Percentiles rank a stretch among this genome's conserved stretches.
Evolutionary conservation across 2,329 filamentous ascomycete species (phyloP).

Genomic region (Claviceps sp.): DNA sequence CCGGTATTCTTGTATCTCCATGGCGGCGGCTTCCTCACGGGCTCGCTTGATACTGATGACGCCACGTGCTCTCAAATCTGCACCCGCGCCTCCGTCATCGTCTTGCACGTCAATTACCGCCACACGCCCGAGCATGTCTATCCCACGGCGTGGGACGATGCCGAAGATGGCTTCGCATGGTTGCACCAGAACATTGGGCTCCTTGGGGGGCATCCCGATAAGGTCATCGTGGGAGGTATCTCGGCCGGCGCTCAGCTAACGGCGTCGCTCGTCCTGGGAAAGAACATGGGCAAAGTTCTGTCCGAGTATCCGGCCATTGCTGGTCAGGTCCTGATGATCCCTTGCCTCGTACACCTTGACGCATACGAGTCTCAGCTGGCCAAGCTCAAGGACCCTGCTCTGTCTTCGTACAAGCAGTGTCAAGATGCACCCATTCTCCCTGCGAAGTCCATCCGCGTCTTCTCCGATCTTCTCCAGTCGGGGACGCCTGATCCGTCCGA

Average conservation of each 20-base stretch:
- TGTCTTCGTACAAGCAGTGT: not conserved
- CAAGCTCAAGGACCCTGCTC: not conserved
- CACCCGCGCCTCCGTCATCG: not conserved
- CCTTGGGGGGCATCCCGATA: not conserved
- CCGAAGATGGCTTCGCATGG: not conserved
- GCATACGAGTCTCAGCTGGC: not conserved
- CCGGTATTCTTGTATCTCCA: not conserved
- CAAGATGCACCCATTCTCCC: not conserved
- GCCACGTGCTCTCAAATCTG: not conserved
- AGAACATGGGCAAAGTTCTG: not conserved
- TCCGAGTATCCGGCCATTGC: not conserved
- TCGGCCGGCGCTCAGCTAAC: not conserved
- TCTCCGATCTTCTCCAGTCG: not conserved
- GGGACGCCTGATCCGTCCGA: not conserved
- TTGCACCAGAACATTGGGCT: not conserved
- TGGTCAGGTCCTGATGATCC: not conserved
- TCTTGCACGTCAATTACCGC: not conserved
- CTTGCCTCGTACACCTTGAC: not conserved
- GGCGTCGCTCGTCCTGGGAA: not conserved
- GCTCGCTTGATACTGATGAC: not conserved
- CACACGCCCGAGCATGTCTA: not conserved
- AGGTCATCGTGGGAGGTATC: not conserved
- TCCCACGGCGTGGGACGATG: not conserved
- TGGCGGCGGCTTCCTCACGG: not conserved
- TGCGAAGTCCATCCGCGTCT: not conserved